A percentile compares a stretch with the other conserved stretches of the same genome.
phyloP scores from a whole-genome alignment of 2,329 filamentous ascomycete species.

The Alternaria gaisen region DNA sequence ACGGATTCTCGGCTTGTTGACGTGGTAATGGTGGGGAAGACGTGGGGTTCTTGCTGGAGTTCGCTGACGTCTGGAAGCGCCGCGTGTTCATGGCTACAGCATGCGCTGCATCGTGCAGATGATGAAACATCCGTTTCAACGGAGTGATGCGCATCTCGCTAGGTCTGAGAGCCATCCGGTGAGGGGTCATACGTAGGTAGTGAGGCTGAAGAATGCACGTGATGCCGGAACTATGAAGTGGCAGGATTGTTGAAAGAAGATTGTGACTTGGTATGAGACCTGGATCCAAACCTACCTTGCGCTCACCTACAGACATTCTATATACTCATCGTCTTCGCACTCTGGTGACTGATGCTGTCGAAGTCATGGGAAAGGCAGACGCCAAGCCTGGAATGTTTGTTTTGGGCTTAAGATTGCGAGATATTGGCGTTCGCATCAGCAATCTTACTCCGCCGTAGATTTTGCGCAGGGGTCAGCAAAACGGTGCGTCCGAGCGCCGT shows the following conservation, averaged over 20 bases:
- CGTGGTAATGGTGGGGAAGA: neutral
- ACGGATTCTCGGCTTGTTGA: slow-evolving; percentile 4
- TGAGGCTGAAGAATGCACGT: neutral
- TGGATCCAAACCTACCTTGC: neutral
- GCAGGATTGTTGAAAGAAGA: neutral
- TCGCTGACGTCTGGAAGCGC: neutral
- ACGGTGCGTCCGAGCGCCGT: slow-evolving; percentile 18
- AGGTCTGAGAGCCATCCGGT: neutral
- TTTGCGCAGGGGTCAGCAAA: slow-evolving; percentile 22
- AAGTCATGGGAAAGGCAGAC: slow-evolving; percentile 4
- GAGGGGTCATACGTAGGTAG: neutral
- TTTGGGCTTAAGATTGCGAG: slow-evolving; percentile 39
- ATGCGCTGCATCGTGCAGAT: neutral
- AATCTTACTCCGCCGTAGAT: slow-evolving; percentile 30
- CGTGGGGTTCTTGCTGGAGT: neutral
- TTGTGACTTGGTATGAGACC: neutral
- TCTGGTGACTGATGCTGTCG: slow-evolving; percentile 14
- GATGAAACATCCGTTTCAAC: neutral
- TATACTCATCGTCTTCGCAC: slow-evolving; percentile 17
- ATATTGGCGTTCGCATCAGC: slow-evolving; percentile 14
- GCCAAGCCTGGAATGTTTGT: slow-evolving; percentile 32
- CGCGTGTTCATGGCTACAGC: neutral
- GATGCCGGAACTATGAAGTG: neutral
- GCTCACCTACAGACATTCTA: neutral
- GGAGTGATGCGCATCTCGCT: neutral